These are phyloP conservation scores for Fragosphaeria purpurea DNA, from an alignment of 2,329 filamentous ascomycete species.

Conservation along the genomic window DNA sequence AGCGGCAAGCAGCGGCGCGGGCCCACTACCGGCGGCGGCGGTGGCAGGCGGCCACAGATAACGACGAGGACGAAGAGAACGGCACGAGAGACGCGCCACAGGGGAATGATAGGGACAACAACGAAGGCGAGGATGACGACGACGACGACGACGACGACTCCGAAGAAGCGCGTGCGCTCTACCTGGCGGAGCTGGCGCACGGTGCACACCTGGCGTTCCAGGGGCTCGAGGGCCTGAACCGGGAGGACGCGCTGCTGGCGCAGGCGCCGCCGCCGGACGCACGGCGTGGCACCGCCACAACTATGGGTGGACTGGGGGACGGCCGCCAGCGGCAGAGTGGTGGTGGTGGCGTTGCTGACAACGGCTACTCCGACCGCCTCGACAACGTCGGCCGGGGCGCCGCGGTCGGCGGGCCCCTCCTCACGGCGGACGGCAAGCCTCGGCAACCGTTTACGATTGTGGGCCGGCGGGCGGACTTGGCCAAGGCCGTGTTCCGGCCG, in stretches of 20 bases:
- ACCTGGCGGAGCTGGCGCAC: constrained; percentile 65
- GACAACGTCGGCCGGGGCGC: constrained; percentile 48
- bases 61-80: not conserved
- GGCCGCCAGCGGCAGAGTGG: constrained; percentile 4
- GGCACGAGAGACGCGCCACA: too few relatives aligned
- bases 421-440: constrained; percentile 72
- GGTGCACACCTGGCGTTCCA: constrained; percentile 74
- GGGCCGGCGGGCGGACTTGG: constrained; percentile 63
- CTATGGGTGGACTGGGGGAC: constrained; percentile 28
- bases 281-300: constrained; percentile 48
- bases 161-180: constrained; percentile 66
- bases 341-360: constrained; percentile 31
- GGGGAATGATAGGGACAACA: not conserved
- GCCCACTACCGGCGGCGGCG: constrained; percentile 4
- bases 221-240: constrained; percentile 73
- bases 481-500: constrained; percentile 73
- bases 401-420: constrained; percentile 54
- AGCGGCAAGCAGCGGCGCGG: constrained; percentile 24
- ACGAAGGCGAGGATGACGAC: not conserved
- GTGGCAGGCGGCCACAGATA: constrained; percentile 6
- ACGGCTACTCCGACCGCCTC: constrained; percentile 59
- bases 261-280: constrained; percentile 49
- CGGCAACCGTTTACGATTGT: constrained; percentile 84
- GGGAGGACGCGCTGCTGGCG: constrained; percentile 74
- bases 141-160: constrained; percentile 63